Conservation (phyloP, 2,329 filamentous ascomycete species). For the Coniosporium tulheliwenetii region DNA sequence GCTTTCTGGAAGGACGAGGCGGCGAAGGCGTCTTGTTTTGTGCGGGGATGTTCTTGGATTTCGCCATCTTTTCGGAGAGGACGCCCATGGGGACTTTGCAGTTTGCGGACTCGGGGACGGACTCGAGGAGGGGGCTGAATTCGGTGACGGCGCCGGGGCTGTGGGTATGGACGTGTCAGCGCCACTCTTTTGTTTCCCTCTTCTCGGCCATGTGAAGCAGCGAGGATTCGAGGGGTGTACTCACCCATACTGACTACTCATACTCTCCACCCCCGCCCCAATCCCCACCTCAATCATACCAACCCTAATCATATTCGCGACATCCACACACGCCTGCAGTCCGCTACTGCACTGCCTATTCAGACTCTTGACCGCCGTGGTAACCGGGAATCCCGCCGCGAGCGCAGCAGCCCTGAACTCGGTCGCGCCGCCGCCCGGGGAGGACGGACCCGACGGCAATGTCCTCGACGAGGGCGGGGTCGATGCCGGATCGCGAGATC, state of each 20-base stretch:
- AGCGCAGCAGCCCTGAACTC: conserved; percentile 90
- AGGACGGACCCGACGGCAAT: conserved; percentile 85
- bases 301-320: conserved; percentile 78
- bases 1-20: conserved; percentile 90
- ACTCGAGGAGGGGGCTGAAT: conserved; percentile 80
- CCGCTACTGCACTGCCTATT: conserved; percentile 94
- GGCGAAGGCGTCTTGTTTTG: conserved; percentile 79
- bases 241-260: conserved; percentile 82
- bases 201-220: background rate
- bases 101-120: conserved; percentile 68
- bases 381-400: conserved; percentile 78
- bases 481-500: conserved; percentile 72
- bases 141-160: conserved; percentile 75
- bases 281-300: conserved; percentile 95
- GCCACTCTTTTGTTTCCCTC: background rate
- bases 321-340: conserved; percentile 81
- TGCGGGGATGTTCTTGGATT: conserved; percentile 60
- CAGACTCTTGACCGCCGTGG: conserved; percentile 68
- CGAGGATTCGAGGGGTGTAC: conserved; percentile 11
- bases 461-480: conserved; percentile 79
- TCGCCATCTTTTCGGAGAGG: conserved; percentile 87
- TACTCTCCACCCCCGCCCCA: conserved; percentile 91
- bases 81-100: conserved; percentile 98
- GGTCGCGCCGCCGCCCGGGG: conserved; percentile 83
- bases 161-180: conserved; percentile 1